Conservation (phyloP, 805 yeast species). For the Tetrapisispora phaffii region DNA sequence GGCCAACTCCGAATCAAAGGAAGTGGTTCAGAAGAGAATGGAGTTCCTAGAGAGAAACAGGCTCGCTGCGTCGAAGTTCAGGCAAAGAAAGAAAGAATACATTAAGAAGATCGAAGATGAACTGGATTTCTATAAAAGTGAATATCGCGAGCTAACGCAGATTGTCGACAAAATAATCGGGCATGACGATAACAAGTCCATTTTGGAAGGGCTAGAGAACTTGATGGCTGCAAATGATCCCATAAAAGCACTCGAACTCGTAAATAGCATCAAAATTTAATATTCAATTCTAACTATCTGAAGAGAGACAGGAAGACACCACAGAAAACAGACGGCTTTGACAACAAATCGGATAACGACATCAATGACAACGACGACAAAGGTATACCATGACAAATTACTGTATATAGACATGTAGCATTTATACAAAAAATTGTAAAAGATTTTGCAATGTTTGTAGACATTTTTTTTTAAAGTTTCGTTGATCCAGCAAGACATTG, state of each 20-base stretch:
- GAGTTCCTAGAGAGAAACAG: conserved; percentile 82
- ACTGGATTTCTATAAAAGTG: conserved; percentile 55
- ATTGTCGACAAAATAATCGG: conserved; percentile 14
- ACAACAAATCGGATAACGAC: background rate
- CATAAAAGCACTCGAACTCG: background rate
- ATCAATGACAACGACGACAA: background rate
- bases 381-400: background rate
- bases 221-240: background rate
- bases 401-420: too few species aligned
- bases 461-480: too few species aligned
- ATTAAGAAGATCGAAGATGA: conserved; percentile 75
- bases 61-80: conserved; percentile 90
- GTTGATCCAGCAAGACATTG: too few species aligned
- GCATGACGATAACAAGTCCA: conserved; percentile 7
- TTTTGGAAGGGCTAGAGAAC: background rate
- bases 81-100: conserved; percentile 88
- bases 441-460: too few species aligned
- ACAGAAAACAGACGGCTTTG: background rate
- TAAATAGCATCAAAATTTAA: background rate
- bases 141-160: conserved; percentile 47
- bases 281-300: background rate
- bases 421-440: too few species aligned
- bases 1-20: background rate
- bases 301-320: background rate
- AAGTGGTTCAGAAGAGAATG: conserved; percentile 32